Base-by-base conservation (phyloP, 371 early-diverging fungal species). In the Saksenaea oblongispora region DNA sequence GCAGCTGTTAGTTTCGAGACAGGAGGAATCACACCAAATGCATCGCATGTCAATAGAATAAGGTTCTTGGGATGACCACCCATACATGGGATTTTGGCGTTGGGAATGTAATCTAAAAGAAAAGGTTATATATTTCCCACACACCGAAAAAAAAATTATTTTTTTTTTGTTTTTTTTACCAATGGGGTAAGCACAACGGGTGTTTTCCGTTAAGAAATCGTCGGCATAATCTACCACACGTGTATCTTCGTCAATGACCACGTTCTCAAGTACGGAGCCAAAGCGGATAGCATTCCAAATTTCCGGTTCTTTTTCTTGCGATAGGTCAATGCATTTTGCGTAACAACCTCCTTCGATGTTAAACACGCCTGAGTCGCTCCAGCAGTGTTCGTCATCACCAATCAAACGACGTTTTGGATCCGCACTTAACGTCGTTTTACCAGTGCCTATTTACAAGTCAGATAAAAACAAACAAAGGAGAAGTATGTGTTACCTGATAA, bases 331-430 rank as follows among this genome's bases (percentile, higher is more conserved):
- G 78, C 91, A 89, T 81, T 97, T 97, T 70, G 98, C 98, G 75
- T 97, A 97, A 80, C 98, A 97, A 22, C 98, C 98, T 59, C 98
- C 98, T 82, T 97, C 98, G 69, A 97, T 95, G 76, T 92, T 96
- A 89, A 97, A 97, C 63, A 95, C 83, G 65, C 97, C 97, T 35
- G 89, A 81, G 67, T 96, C 93, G 35, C 89, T 87, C 97, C 98
- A 97, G 81, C 96, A 96, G 85, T 97, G 98, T 80, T 97, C 98
- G 78, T 97, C 98, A 76, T 97, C 98, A 76, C 98, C 98, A 73
- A 97, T 96, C 63, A 97, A 80, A 66, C 79, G 72, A 55, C 98
- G 93, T 69, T 84, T 88, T 26, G 95, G 95, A 67, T 97, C 97
- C 34, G 97, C 97, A 7, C 93, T 92, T 41, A 97, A 87, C 14